Evolutionary conservation across 1,139 yeast genomes (phyloP).

Genomic region (Arxiozyma heterogenica): DNA sequence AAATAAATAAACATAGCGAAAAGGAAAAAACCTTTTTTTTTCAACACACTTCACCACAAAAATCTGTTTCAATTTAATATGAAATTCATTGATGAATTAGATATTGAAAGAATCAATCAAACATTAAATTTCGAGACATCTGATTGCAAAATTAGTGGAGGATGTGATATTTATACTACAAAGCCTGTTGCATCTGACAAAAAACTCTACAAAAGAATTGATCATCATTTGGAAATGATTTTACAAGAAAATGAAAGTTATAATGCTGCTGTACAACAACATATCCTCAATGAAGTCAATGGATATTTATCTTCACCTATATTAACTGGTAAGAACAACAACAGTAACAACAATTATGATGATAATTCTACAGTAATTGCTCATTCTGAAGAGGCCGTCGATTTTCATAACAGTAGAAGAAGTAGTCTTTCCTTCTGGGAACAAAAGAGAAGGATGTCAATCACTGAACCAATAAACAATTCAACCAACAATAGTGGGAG

Average conservation of each 20-base stretch:
- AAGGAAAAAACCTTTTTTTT: too few relatives aligned
- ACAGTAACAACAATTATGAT: conserved; percentile 1
- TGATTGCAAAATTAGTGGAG: conserved; percentile 84
- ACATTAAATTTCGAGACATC: conserved; percentile 78
- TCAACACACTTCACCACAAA: neutral
- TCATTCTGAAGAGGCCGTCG: neutral
- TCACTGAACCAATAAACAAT: conserved; percentile 16
- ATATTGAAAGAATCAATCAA: conserved; percentile 80
- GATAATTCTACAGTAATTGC: neutral
- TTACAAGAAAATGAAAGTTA: conserved; percentile 42
- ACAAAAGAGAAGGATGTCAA: conserved; percentile 31
- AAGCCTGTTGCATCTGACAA: conserved; percentile 87
- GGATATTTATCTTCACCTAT: conserved; percentile 15
- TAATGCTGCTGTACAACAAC: conserved; percentile 25
- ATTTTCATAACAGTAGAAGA: conserved; percentile 5
- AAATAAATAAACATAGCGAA: neutral
- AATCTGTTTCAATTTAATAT: conserved; percentile 1
- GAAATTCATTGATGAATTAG: conserved; percentile 86
- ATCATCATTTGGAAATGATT: conserved; percentile 63
- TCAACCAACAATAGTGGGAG: neutral
- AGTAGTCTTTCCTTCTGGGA: conserved; percentile 30
- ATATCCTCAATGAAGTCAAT: conserved; percentile 7
- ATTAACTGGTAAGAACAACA: conserved; percentile 5
- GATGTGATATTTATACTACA: conserved; percentile 89
- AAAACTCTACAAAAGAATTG: conserved; percentile 79